Evolutionary conservation across 2,329 filamentous ascomycete species (phyloP).

Genomic region (Ramularia endophylla): DNA sequence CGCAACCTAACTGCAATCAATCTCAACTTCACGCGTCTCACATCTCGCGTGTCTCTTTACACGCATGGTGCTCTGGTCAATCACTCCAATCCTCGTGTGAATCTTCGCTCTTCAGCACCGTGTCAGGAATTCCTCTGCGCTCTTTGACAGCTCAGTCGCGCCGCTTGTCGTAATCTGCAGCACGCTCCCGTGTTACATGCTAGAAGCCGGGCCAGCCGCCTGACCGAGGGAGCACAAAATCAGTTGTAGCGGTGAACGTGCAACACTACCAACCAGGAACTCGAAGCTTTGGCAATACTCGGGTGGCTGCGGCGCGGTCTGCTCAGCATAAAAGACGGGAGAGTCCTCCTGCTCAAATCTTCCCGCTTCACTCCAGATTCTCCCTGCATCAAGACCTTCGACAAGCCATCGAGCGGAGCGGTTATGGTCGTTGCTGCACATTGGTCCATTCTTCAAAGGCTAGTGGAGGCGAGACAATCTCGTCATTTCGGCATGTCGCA

Average conservation of each 20-base stretch:
- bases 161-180: neutral
- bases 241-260: neutral
- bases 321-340: neutral
- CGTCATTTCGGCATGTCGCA: too few relatives aligned
- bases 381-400: neutral
- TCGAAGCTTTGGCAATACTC: neutral
- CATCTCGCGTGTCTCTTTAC: neutral
- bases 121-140: neutral
- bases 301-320: neutral
- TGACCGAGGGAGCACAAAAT: neutral
- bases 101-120: neutral
- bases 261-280: slow-evolving; percentile 1
- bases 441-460: neutral
- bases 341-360: too few relatives aligned
- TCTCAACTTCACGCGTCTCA: neutral
- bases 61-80: neutral
- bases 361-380: too few relatives aligned
- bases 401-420: neutral
- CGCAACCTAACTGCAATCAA: too few relatives aligned
- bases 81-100: neutral
- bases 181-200: neutral
- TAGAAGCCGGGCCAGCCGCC: neutral
- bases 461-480: too few relatives aligned
- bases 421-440: neutral
- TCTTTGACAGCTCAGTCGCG: slow-evolving; percentile 1